Evolutionary conservation across 1,284 basidiomycete genomes (phyloP).

Genomic region (Cryptococcus sp.): DNA sequence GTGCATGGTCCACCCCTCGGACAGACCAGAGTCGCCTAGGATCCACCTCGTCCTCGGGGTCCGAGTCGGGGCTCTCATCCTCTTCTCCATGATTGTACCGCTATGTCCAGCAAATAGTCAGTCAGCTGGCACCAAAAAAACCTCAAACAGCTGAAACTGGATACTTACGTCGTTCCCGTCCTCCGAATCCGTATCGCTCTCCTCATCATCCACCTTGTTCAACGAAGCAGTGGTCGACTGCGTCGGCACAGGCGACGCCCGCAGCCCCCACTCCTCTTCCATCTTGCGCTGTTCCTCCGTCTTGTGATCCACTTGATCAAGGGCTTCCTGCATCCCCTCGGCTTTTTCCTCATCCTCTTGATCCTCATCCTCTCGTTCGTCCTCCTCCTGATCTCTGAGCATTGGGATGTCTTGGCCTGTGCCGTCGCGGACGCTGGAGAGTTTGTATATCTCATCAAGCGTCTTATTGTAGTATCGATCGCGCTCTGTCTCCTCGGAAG

Average conservation of each 20-base stretch:
- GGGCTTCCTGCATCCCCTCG: not conserved
- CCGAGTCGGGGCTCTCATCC: slow-evolving; percentile 19
- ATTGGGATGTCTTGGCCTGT: slow-evolving; percentile 9
- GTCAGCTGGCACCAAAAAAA: no score
- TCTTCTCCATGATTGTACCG: slow-evolving; percentile 7
- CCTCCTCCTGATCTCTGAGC: slow-evolving; percentile 19
- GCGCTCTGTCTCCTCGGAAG: slow-evolving; percentile 36
- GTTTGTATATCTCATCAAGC: slow-evolving; percentile 32
- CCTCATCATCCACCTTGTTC: not conserved
- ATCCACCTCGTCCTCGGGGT: slow-evolving; percentile 17
- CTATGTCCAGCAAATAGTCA: not conserved
- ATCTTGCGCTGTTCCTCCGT: slow-evolving; percentile 13
- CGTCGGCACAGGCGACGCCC: slow-evolving; percentile 5
- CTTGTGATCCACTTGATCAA: slow-evolving; percentile 1
- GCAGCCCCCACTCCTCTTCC: slow-evolving; percentile 32
- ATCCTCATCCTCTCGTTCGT: slow-evolving; percentile 42
- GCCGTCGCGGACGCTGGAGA: slow-evolving; percentile 28
- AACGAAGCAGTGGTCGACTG: slow-evolving; percentile 7
- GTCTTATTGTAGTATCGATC: slow-evolving; percentile 39
- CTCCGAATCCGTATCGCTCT: not conserved
- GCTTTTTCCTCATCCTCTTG: slow-evolving; percentile 28
- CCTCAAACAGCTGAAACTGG: not conserved
- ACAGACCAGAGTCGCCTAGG: not conserved
- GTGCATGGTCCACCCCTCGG: slow-evolving; percentile 18
- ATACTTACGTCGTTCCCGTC: not conserved